Percentiles rank a stretch among this genome's conserved stretches.
Evolutionary conservation across 1,284 basidiomycete species (phyloP).

Genomic region (Farysia itapuensis): DNA sequence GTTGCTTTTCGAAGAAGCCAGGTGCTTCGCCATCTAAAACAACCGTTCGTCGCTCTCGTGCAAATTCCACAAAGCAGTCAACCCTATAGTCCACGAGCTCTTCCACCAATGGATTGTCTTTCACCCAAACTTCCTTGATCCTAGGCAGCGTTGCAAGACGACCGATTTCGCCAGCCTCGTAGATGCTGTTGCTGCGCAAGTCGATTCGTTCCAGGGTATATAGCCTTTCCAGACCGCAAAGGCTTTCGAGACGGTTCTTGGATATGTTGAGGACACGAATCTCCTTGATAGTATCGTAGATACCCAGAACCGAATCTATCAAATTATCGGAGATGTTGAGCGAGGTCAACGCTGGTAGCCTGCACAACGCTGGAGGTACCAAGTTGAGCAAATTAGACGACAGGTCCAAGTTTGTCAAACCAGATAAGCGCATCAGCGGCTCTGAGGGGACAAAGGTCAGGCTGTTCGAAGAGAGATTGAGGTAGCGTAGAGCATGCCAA

Average conservation of each 20-base stretch:
- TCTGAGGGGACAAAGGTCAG: slow-evolving; percentile 75
- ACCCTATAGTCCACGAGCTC: slow-evolving; percentile 67
- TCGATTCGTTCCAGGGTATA: slow-evolving; percentile 80
- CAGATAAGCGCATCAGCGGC: slow-evolving; percentile 64
- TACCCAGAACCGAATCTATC: slow-evolving; percentile 90
- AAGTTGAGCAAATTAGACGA: slow-evolving; percentile 61
- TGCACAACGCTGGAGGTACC: slow-evolving; percentile 71
- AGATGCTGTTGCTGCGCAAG: slow-evolving; percentile 77
- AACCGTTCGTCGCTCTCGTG: slow-evolving; percentile 70
- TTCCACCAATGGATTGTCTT: slow-evolving; percentile 43
- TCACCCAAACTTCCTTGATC: slow-evolving; percentile 62
- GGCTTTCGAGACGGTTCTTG: slow-evolving; percentile 81
- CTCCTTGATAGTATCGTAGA: slow-evolving; percentile 37
- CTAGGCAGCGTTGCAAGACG: slow-evolving; percentile 75
- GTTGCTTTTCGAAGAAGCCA: slow-evolving; percentile 75
- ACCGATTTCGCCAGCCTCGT: slow-evolving; percentile 82
- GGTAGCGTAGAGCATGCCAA: slow-evolving; percentile 76
- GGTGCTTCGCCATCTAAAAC: slow-evolving; percentile 73
- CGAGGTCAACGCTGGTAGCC: slow-evolving; percentile 75
- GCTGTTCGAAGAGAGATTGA: slow-evolving; percentile 78
- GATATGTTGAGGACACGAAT: slow-evolving; percentile 50
- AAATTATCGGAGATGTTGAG: slow-evolving; percentile 93
- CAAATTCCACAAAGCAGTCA: slow-evolving; percentile 78
- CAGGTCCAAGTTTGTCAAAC: slow-evolving; percentile 60
- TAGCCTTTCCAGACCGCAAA: slow-evolving; percentile 89